phyloP scores from a whole-genome alignment of 768 basidiomycete genomes.

The Lactarius hengduanensis region DNA sequence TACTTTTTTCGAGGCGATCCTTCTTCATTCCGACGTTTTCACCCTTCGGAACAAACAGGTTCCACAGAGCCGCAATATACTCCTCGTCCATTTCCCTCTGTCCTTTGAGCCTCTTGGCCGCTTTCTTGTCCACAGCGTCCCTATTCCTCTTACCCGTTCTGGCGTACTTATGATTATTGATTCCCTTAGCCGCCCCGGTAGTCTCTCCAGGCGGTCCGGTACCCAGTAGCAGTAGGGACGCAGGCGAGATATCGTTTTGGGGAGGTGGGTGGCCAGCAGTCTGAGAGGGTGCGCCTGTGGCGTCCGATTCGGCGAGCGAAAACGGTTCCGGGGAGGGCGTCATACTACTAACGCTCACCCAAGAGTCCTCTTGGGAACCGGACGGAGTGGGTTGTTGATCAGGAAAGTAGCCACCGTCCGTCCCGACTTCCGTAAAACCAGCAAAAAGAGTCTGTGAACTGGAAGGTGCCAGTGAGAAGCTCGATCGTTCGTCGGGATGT shows the following conservation, averaged over 20 bases:
- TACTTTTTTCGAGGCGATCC: slow-evolving; percentile 16
- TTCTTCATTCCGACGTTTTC: slow-evolving; percentile 14
- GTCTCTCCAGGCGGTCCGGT: neutral
- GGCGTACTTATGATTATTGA: neutral
- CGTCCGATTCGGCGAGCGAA: neutral
- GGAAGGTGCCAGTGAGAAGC: neutral
- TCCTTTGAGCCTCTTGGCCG: slow-evolving; percentile 8
- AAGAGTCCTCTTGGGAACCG: neutral
- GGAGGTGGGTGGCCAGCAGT: neutral
- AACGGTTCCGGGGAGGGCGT: neutral
- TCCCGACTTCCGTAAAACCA: neutral
- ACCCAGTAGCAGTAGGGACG: neutral
- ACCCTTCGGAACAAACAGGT: slow-evolving; percentile 7
- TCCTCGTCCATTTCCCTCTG: slow-evolving; percentile 13
- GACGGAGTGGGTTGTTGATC: neutral
- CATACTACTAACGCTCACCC: neutral
- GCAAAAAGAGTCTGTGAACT: neutral
- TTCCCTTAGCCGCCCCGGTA: neutral
- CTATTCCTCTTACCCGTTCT: neutral
- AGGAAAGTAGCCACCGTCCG: neutral
- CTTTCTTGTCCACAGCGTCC: slow-evolving; percentile 7
- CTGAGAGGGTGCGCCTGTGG: neutral
- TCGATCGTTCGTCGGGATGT: neutral
- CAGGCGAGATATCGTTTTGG: neutral
- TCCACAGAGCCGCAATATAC: slow-evolving; percentile 8